Evolutionary conservation across 2,329 filamentous ascomycete species (phyloP).

Genomic region (Ceratocystis huliohia): DNA sequence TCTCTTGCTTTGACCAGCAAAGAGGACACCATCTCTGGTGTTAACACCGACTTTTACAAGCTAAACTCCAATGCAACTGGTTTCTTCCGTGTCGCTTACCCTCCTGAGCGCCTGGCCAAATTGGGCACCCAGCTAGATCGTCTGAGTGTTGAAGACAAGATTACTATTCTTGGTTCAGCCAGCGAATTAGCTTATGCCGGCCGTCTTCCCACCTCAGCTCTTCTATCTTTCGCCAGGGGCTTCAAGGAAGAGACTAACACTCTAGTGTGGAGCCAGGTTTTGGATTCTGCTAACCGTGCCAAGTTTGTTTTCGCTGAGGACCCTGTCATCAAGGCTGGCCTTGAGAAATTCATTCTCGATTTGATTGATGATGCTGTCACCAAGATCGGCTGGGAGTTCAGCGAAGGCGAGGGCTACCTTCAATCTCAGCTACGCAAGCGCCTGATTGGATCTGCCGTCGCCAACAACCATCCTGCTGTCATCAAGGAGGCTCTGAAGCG

Average conservation of each 20-base stretch:
- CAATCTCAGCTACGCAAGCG: slow-evolving; percentile 70
- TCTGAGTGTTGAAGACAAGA: slow-evolving; percentile 77
- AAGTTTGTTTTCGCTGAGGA: slow-evolving; percentile 78
- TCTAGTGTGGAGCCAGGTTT: slow-evolving; percentile 77
- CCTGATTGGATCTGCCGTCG: slow-evolving; percentile 62
- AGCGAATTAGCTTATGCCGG: slow-evolving; percentile 81
- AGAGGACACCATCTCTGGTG: slow-evolving; percentile 59
- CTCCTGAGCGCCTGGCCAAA: slow-evolving; percentile 66
- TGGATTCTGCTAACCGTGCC: slow-evolving; percentile 61
- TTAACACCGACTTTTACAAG: slow-evolving; percentile 79
- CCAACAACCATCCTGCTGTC: slow-evolving; percentile 62
- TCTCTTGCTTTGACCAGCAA: slow-evolving; percentile 60
- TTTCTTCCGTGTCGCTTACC: slow-evolving; percentile 87
- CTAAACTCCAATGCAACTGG: slow-evolving; percentile 81
- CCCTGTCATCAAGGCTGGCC: slow-evolving; percentile 53
- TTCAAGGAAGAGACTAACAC: slow-evolving; percentile 72
- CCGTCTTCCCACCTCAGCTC: slow-evolving; percentile 64
- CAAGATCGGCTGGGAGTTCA: slow-evolving; percentile 74
- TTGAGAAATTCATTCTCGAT: slow-evolving; percentile 68
- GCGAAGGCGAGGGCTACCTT: slow-evolving; percentile 67
- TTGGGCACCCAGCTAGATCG: slow-evolving; percentile 64
- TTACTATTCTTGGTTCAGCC: slow-evolving; percentile 80
- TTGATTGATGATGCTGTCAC: slow-evolving; percentile 64
- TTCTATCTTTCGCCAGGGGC: slow-evolving; percentile 75
- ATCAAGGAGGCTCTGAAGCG: slow-evolving; percentile 61